These are phyloP conservation scores for Hortaea sp. DNA, from an alignment of 2,329 filamentous ascomycete species.

Conservation along the genomic window DNA sequence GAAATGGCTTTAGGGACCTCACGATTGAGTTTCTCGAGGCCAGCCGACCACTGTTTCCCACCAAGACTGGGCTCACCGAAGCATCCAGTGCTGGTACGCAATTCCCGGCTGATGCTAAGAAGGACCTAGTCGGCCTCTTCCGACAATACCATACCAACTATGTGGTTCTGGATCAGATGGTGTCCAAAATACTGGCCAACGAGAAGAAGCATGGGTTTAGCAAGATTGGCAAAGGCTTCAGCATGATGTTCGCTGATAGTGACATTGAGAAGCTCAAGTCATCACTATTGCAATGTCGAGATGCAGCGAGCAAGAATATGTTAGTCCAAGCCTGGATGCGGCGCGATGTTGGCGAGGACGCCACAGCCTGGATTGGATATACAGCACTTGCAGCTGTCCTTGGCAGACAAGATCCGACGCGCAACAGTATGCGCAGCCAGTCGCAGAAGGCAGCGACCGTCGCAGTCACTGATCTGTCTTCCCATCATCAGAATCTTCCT, in stretches of 20 bases:
- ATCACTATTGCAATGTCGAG: conserved; percentile 48
- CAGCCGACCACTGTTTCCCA: conserved; percentile 56
- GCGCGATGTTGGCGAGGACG: conserved; percentile 28
- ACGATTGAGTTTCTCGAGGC: conserved; percentile 59
- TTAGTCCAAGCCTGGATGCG: conserved; percentile 52
- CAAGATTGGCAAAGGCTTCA: conserved; percentile 50
- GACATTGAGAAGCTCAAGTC: conserved; percentile 51
- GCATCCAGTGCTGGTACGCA: conserved; percentile 38
- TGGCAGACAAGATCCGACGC: conserved; percentile 37
- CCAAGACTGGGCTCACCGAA: conserved; percentile 49
- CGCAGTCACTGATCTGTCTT: not conserved
- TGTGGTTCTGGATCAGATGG: conserved; percentile 52
- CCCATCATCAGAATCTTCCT: not conserved
- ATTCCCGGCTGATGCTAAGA: conserved; percentile 50
- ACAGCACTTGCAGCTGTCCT: conserved; percentile 56
- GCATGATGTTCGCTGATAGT: conserved; percentile 53
- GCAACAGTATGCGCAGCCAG: conserved; percentile 6
- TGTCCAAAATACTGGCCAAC: conserved; percentile 51
- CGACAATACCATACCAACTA: conserved; percentile 52
- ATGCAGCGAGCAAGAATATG: conserved; percentile 47
- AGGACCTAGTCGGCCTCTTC: conserved; percentile 57
- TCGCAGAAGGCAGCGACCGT: not conserved
- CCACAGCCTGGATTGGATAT: conserved; percentile 38
- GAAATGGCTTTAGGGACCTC: conserved; percentile 48
- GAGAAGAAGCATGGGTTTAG: conserved; percentile 53